Conservation (phyloP, 176 grass and related monocot species). For the Carex scoparia region DNA sequence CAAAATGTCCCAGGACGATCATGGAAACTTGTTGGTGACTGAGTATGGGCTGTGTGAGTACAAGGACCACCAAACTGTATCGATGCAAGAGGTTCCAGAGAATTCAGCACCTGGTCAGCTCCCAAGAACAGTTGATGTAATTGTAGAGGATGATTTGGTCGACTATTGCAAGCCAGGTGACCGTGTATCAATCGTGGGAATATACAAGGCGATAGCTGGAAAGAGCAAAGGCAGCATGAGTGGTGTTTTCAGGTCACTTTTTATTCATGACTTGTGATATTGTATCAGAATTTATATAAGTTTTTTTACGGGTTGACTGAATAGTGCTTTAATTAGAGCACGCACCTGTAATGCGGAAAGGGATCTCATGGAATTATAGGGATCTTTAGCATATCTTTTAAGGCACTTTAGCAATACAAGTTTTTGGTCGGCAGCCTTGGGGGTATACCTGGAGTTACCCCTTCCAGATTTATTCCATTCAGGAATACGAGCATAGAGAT, state of each 20-base stretch:
- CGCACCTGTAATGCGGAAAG: background rate
- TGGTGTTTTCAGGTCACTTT: slow-evolving; percentile 84
- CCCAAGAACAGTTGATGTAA: slow-evolving; percentile 87
- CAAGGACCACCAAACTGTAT: slow-evolving; percentile 93
- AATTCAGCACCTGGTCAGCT: slow-evolving; percentile 95
- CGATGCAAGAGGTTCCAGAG: slow-evolving; percentile 98
- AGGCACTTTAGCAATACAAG: background rate
- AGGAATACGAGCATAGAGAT: background rate
- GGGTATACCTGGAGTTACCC: background rate
- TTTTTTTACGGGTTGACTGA: background rate
- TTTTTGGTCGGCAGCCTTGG: background rate
- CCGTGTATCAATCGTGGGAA: slow-evolving; percentile 86
- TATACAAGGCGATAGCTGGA: slow-evolving; percentile 93
- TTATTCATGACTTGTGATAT: background rate
- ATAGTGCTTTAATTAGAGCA: background rate
- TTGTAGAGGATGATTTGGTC: slow-evolving; percentile 93
- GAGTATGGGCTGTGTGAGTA: slow-evolving; percentile 94
- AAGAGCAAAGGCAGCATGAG: slow-evolving; percentile 99
- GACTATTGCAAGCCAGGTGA: slow-evolving; percentile 99
- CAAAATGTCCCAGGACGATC: slow-evolving; percentile 62
- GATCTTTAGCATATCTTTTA: background rate
- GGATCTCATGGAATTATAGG: background rate
- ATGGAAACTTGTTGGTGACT: slow-evolving; percentile 82
- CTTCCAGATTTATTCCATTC: background rate
- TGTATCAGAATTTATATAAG: slow-evolving; percentile 6